Base-by-base conservation (phyloP, 108 stramenopile species). In the Cyclotella cryptica region DNA sequence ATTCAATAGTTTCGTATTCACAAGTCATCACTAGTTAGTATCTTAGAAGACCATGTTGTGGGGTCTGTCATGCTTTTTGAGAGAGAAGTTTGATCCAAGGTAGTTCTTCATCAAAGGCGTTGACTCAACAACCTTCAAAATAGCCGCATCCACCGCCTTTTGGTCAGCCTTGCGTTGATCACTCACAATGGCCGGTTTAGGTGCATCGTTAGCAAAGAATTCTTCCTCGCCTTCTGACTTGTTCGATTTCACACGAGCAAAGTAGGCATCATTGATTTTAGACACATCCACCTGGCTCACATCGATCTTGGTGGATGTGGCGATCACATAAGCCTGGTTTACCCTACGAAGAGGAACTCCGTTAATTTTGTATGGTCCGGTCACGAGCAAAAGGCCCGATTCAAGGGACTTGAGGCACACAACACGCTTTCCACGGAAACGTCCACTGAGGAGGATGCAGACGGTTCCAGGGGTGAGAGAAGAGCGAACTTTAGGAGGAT, bases 311-410 rank as follows among this genome's bases (percentile, higher is more conserved):
- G 97, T 96, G 59, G 96, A 96, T 22, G 99, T 99, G 54, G 94
- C 99, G 80, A 99, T 99, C 14, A 98, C 98, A 79, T 99, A 99
- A 19, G 97, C 96, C 88, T 96, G 98, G 86, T 98, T 98, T 30
- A 99, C 97, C 54, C 99, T 97, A 60, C 98, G 96, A 53, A 99
- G 86, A 26, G 99, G 99, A 18, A 98, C 98, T 51, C 99, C 99
- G 84, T 99, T 99, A 75, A 99, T 89, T 86, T 93, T 92, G 96
- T 96, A 99, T 12, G 99, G 99, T 70, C 99, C 99, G 3, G 98
- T 93, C 10, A 99, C 99, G 21, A 99, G 88, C 13, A 99, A 85
- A 35, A 98, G 90, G 57, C 99, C 99, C 11, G 98, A 98, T 49
- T 93, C 94, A 43, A 99, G 86, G 55, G 88, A 80, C 94, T 98